phyloP scores from a whole-genome alignment of 2,329 filamentous ascomycete species.

The Penicillium sclerotiorum region DNA sequence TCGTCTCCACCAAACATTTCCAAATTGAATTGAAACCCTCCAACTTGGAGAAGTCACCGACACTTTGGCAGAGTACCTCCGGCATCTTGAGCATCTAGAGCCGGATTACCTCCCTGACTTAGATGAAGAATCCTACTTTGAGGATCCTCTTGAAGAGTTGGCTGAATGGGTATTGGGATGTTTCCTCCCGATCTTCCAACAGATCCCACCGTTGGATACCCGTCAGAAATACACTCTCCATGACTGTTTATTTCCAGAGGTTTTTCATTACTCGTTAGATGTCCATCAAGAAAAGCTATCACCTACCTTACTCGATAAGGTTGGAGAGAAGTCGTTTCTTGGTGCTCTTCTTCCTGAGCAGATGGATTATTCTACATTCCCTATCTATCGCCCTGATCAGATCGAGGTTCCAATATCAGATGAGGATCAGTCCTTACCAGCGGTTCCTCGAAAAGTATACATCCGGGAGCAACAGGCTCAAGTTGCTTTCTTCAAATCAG shows the following conservation, averaged over 20 bases:
- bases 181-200: background rate
- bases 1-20: background rate
- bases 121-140: background rate
- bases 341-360: background rate
- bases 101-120: background rate
- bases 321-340: background rate
- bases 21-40: background rate
- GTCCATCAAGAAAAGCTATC: background rate
- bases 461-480: background rate
- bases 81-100: background rate
- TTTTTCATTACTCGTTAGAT: background rate
- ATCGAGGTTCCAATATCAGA: background rate
- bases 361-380: background rate
- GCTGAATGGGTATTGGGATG: background rate
- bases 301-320: background rate
- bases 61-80: background rate
- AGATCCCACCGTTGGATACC: background rate
- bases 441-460: background rate
- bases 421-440: background rate
- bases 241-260: constrained; percentile 1
- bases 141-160: background rate
- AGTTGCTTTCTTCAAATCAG: background rate
- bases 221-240: constrained; percentile 1
- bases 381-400: background rate
- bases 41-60: background rate